Conservation (phyloP, 768 basidiomycete species). For the Zangia roseola region DNA sequence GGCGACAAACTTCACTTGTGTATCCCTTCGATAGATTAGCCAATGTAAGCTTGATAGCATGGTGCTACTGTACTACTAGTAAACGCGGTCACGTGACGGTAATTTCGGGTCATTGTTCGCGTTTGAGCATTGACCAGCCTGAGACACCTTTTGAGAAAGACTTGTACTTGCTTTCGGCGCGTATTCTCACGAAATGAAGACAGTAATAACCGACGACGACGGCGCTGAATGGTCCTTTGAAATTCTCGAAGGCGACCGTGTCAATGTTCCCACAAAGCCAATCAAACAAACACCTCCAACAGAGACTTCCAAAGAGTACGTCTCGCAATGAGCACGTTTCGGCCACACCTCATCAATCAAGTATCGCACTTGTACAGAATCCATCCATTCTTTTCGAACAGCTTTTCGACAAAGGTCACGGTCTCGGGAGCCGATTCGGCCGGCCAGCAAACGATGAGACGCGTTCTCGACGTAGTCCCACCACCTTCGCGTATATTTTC, state of each 20-base stretch:
- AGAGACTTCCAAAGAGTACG: conserved; percentile 12
- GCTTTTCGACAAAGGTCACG: conserved; percentile 11
- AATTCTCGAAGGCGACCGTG: conserved; percentile 25
- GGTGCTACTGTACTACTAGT: too few relatives aligned
- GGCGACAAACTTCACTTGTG: too few relatives aligned
- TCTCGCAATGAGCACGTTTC: conserved; percentile 11
- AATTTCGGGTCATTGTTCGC: conserved; percentile 1
- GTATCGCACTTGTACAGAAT: conserved; percentile 10
- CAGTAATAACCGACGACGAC: conserved; percentile 12
- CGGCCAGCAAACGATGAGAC: background rate
- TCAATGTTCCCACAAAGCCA: conserved; percentile 8
- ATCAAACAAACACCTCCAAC: conserved; percentile 21
- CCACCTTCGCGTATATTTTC: background rate
- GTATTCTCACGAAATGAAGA: conserved; percentile 15
- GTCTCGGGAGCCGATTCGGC: background rate
- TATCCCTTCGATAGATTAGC: too few relatives aligned
- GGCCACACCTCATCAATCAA: conserved; percentile 8
- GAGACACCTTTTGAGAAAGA: background rate
- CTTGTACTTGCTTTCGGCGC: background rate
- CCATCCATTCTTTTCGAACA: conserved; percentile 16
- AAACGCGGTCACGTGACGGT: conserved; percentile 21
- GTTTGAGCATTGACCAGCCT: background rate
- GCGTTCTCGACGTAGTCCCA: background rate
- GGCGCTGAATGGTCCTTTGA: conserved; percentile 32
- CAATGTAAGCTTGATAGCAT: too few relatives aligned